A percentile compares a stretch with the other conserved stretches of the same genome.
Conservation (phyloP, 345 rosid species). For the Salix udensis region DNA sequence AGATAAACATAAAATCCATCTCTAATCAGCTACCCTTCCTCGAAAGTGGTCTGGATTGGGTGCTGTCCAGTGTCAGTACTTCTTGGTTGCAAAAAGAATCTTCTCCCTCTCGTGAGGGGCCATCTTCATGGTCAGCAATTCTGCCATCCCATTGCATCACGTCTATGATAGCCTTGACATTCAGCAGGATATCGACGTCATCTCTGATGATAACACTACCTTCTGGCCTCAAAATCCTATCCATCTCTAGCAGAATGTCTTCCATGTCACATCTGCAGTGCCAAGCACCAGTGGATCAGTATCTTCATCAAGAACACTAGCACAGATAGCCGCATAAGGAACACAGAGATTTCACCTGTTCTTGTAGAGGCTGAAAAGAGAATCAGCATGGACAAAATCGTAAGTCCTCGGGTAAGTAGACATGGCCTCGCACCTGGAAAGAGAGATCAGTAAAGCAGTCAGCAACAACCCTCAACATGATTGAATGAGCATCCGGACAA, state of each 20-base stretch:
- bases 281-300: not conserved
- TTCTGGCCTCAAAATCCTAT: conserved; percentile 78
- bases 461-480: not conserved
- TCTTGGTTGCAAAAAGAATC: conserved; percentile 71
- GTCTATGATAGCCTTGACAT: conserved; percentile 54
- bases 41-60: conserved; percentile 11
- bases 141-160: conserved; percentile 76
- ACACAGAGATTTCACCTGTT: conserved; percentile 33
- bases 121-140: conserved; percentile 72
- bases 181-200: conserved; percentile 68
- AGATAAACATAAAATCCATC: not conserved
- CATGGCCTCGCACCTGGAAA: conserved; percentile 76
- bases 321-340: too few species aligned
- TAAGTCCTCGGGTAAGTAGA: conserved; percentile 96
- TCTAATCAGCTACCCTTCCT: not conserved
- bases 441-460: not conserved
- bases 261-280: conserved; percentile 65
- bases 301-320: not conserved
- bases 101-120: conserved; percentile 79
- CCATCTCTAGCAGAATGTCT: conserved; percentile 77
- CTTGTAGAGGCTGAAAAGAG: conserved; percentile 64
- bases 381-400: conserved; percentile 78
- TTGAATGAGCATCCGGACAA: too few species aligned
- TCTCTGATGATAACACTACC: conserved; percentile 81
- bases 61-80: conserved; percentile 76